Conservation (phyloP, 2,329 filamentous ascomycete genomes). For the Allantophomopsis lycopodina region DNA sequence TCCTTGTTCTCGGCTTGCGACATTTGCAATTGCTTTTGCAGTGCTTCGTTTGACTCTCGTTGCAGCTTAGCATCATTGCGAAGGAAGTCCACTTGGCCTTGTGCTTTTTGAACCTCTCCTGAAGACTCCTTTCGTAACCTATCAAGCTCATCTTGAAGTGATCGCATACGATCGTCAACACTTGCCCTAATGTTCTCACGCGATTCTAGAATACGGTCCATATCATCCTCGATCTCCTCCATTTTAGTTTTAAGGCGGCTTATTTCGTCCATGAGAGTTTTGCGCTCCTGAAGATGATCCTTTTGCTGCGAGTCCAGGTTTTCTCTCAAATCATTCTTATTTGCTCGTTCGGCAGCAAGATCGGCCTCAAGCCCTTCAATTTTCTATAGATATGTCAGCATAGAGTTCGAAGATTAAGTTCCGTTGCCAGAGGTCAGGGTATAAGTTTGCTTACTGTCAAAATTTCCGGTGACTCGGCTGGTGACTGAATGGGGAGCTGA, state of each 20-base stretch:
- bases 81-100: constrained; percentile 49
- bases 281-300: constrained; percentile 77
- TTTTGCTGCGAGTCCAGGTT: constrained; percentile 88
- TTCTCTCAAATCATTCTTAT: constrained; percentile 83
- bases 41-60: constrained; percentile 41
- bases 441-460: too few relatives aligned
- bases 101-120: constrained; percentile 41
- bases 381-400: constrained; percentile 28
- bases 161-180: constrained; percentile 53
- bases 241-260: constrained; percentile 61
- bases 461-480: background rate
- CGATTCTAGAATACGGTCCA: constrained; percentile 72
- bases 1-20: constrained; percentile 39
- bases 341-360: constrained; percentile 62
- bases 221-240: constrained; percentile 84
- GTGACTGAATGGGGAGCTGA: constrained; percentile 18
- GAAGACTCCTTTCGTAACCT: constrained; percentile 40
- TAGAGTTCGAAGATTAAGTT: too few relatives aligned
- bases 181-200: constrained; percentile 68
- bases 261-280: constrained; percentile 69
- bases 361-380: constrained; percentile 64
- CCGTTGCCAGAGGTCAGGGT: too few relatives aligned
- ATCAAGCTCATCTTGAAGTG: constrained; percentile 59
- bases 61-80: constrained; percentile 45
- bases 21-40: constrained; percentile 41